Conservation (phyloP, 208 protist species). For the Wallacemonas collosoma region DNA sequence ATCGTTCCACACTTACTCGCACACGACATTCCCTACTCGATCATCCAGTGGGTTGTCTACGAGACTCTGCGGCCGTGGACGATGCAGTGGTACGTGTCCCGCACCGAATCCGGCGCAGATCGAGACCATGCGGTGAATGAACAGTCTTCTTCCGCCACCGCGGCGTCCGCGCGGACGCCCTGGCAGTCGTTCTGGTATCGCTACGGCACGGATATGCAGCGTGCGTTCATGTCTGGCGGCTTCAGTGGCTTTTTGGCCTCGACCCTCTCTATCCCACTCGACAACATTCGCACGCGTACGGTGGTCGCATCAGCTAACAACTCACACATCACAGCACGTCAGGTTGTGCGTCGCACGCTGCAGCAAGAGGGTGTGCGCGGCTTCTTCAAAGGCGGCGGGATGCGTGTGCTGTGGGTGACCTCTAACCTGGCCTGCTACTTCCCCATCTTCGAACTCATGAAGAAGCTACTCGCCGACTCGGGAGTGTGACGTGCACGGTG, state of each 20-base stretch:
- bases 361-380: conserved; percentile 44
- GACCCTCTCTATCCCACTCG: conserved; percentile 69
- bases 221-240: conserved; percentile 72
- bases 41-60: conserved; percentile 79
- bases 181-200: neutral
- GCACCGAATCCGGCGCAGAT: too few relatives aligned
- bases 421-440: conserved; percentile 84
- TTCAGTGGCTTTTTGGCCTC: conserved; percentile 73
- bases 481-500: too few relatives aligned
- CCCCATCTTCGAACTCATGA: conserved; percentile 64
- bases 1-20: conserved; percentile 69
- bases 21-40: conserved; percentile 83
- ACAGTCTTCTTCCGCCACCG: neutral
- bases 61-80: conserved; percentile 73
- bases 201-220: conserved; percentile 44
- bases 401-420: conserved; percentile 81
- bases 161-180: neutral
- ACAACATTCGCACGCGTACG: conserved; percentile 74
- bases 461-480: conserved; percentile 17
- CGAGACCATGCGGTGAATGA: too few relatives aligned
- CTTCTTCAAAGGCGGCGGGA: conserved; percentile 66
- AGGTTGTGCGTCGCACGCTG: conserved; percentile 47
- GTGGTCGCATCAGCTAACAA: conserved; percentile 51
- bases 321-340: conserved; percentile 30
- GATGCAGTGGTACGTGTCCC: conserved; percentile 10